phyloP scores from a whole-genome alignment of 164 flowering plant species.

The Echeveria elegans region DNA sequence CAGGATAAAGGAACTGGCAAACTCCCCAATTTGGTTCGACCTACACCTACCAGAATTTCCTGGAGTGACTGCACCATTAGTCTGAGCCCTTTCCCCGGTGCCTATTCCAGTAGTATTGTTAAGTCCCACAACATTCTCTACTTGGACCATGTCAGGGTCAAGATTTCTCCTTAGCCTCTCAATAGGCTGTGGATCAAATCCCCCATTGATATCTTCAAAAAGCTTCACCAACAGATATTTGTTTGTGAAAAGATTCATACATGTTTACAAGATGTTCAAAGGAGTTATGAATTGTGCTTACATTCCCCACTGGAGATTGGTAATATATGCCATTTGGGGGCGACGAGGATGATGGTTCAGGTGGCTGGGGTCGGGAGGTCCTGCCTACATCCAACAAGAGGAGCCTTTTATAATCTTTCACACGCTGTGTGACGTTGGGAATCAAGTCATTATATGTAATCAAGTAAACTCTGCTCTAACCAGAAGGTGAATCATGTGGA shows the following conservation, averaged over 20 bases:
- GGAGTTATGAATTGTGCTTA: constrained; percentile 22
- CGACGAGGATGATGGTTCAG: constrained; percentile 46
- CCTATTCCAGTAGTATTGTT: constrained; percentile 11
- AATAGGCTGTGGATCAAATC: constrained; percentile 34
- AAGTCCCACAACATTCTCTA: constrained; percentile 20
- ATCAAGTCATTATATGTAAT: not conserved
- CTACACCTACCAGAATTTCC: constrained; percentile 49
- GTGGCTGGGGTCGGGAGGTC: constrained; percentile 35
- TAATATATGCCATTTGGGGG: constrained; percentile 17
- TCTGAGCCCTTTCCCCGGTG: constrained; percentile 16
- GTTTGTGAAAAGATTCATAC: not conserved
- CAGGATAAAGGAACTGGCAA: not conserved
- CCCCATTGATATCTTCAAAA: constrained; percentile 41
- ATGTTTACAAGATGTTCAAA: not conserved
- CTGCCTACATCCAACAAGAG: constrained; percentile 28
- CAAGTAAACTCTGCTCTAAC: constrained; percentile 26
- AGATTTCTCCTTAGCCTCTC: constrained; percentile 31
- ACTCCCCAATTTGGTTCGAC: not conserved
- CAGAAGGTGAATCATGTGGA: constrained; percentile 46
- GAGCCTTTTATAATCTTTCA: not conserved
- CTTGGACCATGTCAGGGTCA: constrained; percentile 17
- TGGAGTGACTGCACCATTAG: constrained; percentile 35
- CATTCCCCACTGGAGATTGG: constrained; percentile 26
- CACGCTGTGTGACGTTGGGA: constrained; percentile 2
- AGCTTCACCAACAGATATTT: constrained; percentile 30